These are phyloP conservation scores for Alternaria atra DNA, from an alignment of 2,329 filamentous ascomycete genomes.

Conservation along the genomic window DNA sequence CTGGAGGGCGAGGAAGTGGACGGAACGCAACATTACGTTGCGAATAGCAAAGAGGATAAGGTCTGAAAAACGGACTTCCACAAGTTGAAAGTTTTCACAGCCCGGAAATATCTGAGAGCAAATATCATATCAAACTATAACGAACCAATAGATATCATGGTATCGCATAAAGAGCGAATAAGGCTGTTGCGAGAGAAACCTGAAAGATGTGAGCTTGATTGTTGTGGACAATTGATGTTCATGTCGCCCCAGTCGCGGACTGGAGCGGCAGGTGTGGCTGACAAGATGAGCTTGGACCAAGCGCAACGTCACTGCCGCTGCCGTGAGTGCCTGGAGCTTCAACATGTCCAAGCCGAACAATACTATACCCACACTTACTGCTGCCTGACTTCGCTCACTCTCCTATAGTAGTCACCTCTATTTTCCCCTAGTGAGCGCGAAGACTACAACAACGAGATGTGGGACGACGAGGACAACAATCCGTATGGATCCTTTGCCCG, in stretches of 20 bases:
- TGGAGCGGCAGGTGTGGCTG: slow-evolving; percentile 7
- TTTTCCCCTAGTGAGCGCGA: neutral
- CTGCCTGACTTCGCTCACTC: neutral
- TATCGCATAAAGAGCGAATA: too few relatives aligned
- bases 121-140: too few relatives aligned
- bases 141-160: too few relatives aligned
- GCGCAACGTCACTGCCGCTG: slow-evolving; percentile 20
- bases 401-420: neutral
- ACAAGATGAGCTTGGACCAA: slow-evolving; percentile 12
- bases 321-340: slow-evolving; percentile 17
- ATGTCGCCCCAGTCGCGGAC: neutral
- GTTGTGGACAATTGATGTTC: neutral
- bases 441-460: slow-evolving; percentile 67
- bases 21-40: slow-evolving; percentile 16
- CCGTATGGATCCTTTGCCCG: slow-evolving; percentile 95
- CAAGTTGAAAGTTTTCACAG: too few relatives aligned
- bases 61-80: neutral
- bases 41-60: slow-evolving; percentile 17
- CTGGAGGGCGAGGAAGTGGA: slow-evolving; percentile 24
- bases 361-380: slow-evolving; percentile 5
- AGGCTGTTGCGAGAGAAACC: too few relatives aligned
- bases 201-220: neutral
- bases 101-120: too few relatives aligned
- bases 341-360: slow-evolving; percentile 6
- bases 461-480: slow-evolving; percentile 99